Conservation (phyloP, 208 protist genomes). For the Lotmaria passim region DNA sequence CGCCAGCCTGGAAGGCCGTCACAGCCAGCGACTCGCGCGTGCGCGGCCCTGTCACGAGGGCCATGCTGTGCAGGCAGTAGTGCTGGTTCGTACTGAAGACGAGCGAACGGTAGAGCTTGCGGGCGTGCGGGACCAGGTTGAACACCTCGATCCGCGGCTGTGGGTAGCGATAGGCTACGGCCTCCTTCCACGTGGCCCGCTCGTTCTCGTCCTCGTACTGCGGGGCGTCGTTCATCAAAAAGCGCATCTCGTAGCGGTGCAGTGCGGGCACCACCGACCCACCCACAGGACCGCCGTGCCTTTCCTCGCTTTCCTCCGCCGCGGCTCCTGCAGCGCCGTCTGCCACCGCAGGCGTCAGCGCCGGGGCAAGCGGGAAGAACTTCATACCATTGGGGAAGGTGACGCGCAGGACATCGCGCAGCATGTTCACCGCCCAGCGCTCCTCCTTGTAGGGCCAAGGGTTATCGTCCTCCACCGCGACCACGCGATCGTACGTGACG, state of each 20-base stretch:
- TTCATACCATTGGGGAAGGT: conserved; percentile 49
- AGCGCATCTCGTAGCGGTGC: conserved; percentile 52
- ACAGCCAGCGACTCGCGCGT: conserved; percentile 39
- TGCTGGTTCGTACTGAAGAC: conserved; percentile 78
- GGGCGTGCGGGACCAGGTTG: conserved; percentile 82
- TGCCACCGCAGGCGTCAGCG: conserved; percentile 5
- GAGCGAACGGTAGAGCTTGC: conserved; percentile 74
- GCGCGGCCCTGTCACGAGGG: conserved; percentile 34
- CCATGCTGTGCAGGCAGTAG: conserved; percentile 74
- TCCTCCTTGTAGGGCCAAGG: conserved; percentile 60
- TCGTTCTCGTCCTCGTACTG: conserved; percentile 66
- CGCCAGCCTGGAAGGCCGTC: conserved; percentile 65
- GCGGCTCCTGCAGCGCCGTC: neutral
- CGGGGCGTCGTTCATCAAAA: conserved; percentile 65
- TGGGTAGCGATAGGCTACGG: conserved; percentile 65
- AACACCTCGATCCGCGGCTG: conserved; percentile 61
- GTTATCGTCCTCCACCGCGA: conserved; percentile 44
- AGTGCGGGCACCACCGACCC: conserved; percentile 19
- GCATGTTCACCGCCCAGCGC: conserved; percentile 76
- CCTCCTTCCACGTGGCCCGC: conserved; percentile 84
- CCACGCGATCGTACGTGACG: conserved; percentile 56
- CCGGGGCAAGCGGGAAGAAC: conserved; percentile 58
- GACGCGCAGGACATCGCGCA: conserved; percentile 42
- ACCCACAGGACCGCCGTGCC: neutral
- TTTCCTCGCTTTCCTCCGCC: no score